Percentiles rank a stretch among this genome's conserved stretches.
Evolutionary conservation across 208 protist species (phyloP).

Genomic region (Acanthamoeba polyphaga): DNA sequence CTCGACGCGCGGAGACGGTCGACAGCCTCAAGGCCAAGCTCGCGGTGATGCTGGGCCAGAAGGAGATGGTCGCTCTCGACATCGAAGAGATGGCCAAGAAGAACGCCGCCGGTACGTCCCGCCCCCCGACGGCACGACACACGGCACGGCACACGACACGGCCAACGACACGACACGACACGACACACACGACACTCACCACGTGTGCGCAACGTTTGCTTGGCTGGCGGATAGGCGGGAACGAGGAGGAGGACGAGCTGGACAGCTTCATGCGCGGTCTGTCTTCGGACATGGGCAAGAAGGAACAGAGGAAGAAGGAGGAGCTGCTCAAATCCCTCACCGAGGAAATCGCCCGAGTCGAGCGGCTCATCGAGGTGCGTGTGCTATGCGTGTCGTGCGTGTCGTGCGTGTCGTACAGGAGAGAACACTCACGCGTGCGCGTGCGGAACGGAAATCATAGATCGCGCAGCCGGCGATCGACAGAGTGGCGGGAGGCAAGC

Average conservation of each 20-base stretch:
- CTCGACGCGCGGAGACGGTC: not conserved
- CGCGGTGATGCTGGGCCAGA: conserved; percentile 38
- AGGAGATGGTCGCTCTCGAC: conserved; percentile 12
- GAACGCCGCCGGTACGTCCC: not conserved
- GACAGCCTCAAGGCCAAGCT: conserved; percentile 57
- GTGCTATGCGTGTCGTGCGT: too few species aligned
- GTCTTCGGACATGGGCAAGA: not conserved
- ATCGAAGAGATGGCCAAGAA: conserved; percentile 39
- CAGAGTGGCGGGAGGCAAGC: not conserved
- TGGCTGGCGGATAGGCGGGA: not conserved
- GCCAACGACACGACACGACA: too few species aligned
- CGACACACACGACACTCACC: not conserved
- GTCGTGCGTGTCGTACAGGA: not conserved
- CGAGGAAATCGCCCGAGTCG: conserved; percentile 24
- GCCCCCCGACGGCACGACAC: not conserved
- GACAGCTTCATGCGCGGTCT: conserved; percentile 56
- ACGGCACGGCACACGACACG: too few species aligned
- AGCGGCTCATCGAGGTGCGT: conserved; percentile 37
- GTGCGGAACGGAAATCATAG: not conserved
- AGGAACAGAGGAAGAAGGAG: conserved; percentile 43
- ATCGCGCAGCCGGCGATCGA: conserved; percentile 43
- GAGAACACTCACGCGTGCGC: too few species aligned
- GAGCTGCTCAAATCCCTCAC: conserved; percentile 7
- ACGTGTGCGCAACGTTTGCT: not conserved
- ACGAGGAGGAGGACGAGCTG: conserved; percentile 61